Percentiles rank a stretch among this genome's conserved stretches.
phyloP scores from a whole-genome alignment of 345 rosid genomes.

The Conringia planisiliqua region DNA sequence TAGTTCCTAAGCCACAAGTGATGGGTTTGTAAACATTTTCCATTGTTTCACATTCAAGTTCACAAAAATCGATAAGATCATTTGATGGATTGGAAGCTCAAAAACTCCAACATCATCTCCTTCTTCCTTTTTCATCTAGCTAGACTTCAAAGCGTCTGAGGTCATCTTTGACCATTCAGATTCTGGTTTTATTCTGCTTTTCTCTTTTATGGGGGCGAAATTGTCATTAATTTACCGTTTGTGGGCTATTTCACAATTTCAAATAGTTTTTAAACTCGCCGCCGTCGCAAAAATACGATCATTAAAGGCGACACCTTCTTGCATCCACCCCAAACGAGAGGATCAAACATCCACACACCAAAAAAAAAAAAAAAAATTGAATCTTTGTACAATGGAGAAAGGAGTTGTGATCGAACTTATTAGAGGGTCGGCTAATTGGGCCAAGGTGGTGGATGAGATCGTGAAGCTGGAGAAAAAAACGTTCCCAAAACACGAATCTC shows the following conservation, averaged over 20 bases:
- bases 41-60: neutral
- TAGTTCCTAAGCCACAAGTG: neutral
- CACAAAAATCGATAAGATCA: neutral
- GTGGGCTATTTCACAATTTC: conserved; percentile 2
- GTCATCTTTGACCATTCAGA: neutral
- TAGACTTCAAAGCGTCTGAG: no score
- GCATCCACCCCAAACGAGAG: neutral
- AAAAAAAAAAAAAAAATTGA: neutral
- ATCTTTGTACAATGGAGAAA: conserved; percentile 31
- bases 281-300: neutral
- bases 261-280: neutral
- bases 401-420: conserved; percentile 41
- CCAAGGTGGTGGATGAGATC: conserved; percentile 48
- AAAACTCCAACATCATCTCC: no score
- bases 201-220: neutral
- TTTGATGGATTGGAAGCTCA: no score
- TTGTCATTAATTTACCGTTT: neutral
- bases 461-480: conserved; percentile 68
- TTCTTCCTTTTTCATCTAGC: no score
- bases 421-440: conserved; percentile 46
- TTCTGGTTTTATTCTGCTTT: neutral
- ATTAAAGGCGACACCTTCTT: neutral
- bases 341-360: neutral
- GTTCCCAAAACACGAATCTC: conserved; percentile 85
- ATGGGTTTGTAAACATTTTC: neutral